Percentiles rank a stretch among this genome's conserved stretches.
Conservation (phyloP, 208 protist species). For the Leishmania mexicana region DNA sequence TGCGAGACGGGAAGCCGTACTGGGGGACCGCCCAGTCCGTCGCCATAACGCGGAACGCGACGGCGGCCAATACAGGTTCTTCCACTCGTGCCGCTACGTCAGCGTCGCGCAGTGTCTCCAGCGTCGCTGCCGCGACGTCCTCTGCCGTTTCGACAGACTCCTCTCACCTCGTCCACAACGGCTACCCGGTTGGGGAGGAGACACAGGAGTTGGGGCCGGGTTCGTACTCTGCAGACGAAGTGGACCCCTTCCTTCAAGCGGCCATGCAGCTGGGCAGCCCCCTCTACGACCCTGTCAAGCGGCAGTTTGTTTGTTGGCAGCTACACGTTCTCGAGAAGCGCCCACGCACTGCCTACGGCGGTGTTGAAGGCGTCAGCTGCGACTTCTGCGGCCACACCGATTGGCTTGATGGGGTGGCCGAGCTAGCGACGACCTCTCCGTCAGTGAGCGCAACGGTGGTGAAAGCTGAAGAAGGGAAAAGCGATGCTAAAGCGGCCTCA, state of each 20-base stretch:
- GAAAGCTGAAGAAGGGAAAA: neutral
- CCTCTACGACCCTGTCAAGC: conserved; percentile 72
- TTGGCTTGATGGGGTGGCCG: conserved; percentile 42
- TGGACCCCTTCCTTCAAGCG: conserved; percentile 23
- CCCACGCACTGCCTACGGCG: conserved; percentile 41
- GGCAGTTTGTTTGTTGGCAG: conserved; percentile 70
- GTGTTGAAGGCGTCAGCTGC: conserved; percentile 78
- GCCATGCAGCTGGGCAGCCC: conserved; percentile 73
- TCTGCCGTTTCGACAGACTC: conserved; percentile 1
- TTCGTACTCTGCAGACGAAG: conserved; percentile 12
- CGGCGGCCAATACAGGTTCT: neutral
- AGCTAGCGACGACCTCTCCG: neutral
- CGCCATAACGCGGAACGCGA: neutral
- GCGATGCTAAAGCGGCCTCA: neutral
- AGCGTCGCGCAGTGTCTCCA: conserved; percentile 14
- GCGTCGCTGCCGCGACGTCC: conserved; percentile 6
- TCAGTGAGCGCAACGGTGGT: neutral
- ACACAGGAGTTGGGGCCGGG: conserved; percentile 14
- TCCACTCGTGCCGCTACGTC: conserved; percentile 23
- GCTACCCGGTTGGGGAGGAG: conserved; percentile 11
- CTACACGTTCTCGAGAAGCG: conserved; percentile 43
- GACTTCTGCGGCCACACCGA: conserved; percentile 85
- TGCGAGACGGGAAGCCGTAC: neutral
- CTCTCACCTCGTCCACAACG: neutral
- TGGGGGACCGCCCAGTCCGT: too few species aligned